Evolutionary conservation across 805 yeast species (phyloP), one percentile per base, ranked within the genome.

Genomic region (Wickerhamia fluorescens): DNA sequence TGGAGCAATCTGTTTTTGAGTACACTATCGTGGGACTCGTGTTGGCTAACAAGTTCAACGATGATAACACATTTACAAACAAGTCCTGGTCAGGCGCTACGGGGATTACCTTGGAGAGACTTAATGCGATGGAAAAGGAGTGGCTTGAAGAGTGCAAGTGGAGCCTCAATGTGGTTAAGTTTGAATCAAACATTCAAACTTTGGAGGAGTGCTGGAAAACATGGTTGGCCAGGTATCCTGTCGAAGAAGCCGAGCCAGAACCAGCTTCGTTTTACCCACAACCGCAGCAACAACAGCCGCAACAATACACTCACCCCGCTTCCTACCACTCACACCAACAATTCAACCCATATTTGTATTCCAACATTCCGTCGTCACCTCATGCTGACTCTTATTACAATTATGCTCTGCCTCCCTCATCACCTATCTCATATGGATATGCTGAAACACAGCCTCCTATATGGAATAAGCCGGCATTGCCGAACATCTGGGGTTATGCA

Each of bases 61-160:
- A 89, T 58, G 98, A 89, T 61, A 87, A 89, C 59, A 89, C 96
- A 16, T 89, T 89, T 51, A 86, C 95, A 36, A 89, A 89, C 60
- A 78, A 77, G 47, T 85, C 96, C 6, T 89, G 98, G 98, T 73
- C 86, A 23, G 87, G 86, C 37, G 97, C 96, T n/a, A 83, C 96
- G 4, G 94, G 94, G 12, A 68, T 89, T 38, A 56, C 73, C 5
- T 65, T 84, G 27, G 47, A 48, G 2, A 56, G 68, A 20, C 67
- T 89, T 38, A 86, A 88, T 46, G 45, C 51, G 11, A 59, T 74
- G 36, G 98, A 89, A 61, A 71, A 71, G 30, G 63, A 60, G 25
- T 89, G 94, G 89, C 66, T 85, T 35, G 44, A 49, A 7, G 62
- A 65, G 19, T 65, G 78, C 29, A 58, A 73, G 35, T 80, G 86